phyloP scores from a whole-genome alignment of 129 eudicot genomes.

The Glebionis coronaria region DNA sequence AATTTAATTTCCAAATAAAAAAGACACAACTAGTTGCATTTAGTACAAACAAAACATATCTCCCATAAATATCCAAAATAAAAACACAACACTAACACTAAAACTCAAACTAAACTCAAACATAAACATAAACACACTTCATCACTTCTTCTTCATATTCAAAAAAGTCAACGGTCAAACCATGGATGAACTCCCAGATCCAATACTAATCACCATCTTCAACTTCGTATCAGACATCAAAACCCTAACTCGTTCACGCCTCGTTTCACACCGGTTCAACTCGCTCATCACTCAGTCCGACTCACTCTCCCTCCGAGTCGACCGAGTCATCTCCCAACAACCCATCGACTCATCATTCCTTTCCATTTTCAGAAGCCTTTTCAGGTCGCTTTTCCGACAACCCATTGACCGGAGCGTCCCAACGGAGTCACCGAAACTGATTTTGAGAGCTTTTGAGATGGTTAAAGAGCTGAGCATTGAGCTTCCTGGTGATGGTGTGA shows the following conservation, averaged over 20 bases:
- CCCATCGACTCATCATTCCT: conserved; percentile 37
- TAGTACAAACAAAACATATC: too few species aligned
- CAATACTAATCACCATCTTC: conserved; percentile 41
- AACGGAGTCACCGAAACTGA: conserved; percentile 34
- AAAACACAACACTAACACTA: too few species aligned
- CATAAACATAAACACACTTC: neutral
- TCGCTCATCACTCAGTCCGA: conserved; percentile 54
- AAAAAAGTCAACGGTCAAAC: too few species aligned
- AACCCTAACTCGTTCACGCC: conserved; percentile 51
- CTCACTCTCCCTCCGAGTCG: conserved; percentile 56
- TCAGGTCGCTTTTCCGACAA: conserved; percentile 37
- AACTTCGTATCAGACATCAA: conserved; percentile 46
- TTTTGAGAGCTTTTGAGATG: conserved; percentile 42
- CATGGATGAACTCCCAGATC: conserved; percentile 46
- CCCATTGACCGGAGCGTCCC: neutral
- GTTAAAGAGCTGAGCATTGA: conserved; percentile 48
- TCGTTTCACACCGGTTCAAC: conserved; percentile 52
- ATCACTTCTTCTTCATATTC: too few species aligned
- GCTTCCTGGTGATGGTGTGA: conserved; percentile 50
- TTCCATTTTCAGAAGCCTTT: conserved; percentile 36
- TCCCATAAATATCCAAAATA: too few species aligned
- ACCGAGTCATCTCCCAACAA: conserved; percentile 58
- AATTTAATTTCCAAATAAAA: too few species aligned
- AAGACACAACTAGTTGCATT: too few species aligned
- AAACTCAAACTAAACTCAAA: too few species aligned